A percentile compares a stretch with the other conserved stretches of the same genome.
Evolutionary conservation across 768 basidiomycete genomes (phyloP).

Genomic region (Lactarius hengduanensis): DNA sequence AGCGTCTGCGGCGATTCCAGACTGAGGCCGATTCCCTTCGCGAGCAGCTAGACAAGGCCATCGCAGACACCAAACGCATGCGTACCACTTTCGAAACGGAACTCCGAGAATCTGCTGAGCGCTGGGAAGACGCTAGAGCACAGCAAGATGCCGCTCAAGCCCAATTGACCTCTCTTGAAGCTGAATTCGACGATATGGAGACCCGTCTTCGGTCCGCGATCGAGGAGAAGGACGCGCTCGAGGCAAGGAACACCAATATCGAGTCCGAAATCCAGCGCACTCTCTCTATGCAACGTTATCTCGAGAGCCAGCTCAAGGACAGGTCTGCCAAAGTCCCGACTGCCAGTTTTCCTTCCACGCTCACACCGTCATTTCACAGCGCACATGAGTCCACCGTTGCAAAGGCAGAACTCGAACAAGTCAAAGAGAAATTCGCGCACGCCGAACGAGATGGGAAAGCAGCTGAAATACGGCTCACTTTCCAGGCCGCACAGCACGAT

Average conservation of each 20-base stretch:
- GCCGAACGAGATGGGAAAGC: slow-evolving; percentile 49
- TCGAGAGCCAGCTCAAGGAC: slow-evolving; percentile 64
- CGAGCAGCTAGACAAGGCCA: slow-evolving; percentile 22
- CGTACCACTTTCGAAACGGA: slow-evolving; percentile 28
- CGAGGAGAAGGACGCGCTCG: slow-evolving; percentile 51
- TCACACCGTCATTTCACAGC: slow-evolving; percentile 37
- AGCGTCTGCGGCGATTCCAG: slow-evolving; percentile 23
- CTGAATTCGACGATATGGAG: slow-evolving; percentile 44
- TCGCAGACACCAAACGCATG: slow-evolving; percentile 7
- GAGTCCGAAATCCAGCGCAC: slow-evolving; percentile 66
- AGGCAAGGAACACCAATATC: slow-evolving; percentile 55
- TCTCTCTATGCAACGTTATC: slow-evolving; percentile 56
- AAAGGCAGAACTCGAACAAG: slow-evolving; percentile 32
- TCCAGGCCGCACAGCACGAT: slow-evolving; percentile 66
- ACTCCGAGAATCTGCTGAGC: slow-evolving; percentile 22
- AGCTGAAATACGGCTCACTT: slow-evolving; percentile 62
- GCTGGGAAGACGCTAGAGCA: slow-evolving; percentile 9
- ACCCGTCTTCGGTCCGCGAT: slow-evolving; percentile 40
- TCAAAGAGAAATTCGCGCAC: slow-evolving; percentile 39
- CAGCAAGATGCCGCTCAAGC: slow-evolving; percentile 21
- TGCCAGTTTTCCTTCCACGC: background rate
- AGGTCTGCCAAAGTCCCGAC: slow-evolving; percentile 42
- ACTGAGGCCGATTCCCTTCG: slow-evolving; percentile 18
- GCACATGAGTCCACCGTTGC: slow-evolving; percentile 44
- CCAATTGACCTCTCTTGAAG: slow-evolving; percentile 38